Evolutionary conservation across 306 rosid genomes (phyloP).

Genomic region (Vigna mungo): DNA sequence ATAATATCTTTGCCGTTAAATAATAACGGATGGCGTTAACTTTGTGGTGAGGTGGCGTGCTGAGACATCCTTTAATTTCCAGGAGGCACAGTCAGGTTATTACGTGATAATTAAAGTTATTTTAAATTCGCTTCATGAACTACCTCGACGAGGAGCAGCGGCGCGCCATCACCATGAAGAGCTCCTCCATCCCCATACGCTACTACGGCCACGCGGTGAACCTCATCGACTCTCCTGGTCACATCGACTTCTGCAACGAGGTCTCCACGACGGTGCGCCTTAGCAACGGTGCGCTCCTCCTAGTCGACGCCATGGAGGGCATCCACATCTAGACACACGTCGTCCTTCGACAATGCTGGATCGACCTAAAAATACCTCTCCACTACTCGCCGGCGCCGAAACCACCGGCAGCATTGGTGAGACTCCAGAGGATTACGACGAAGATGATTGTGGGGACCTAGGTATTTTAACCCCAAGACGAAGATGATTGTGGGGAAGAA

Average conservation of each 20-base stretch:
- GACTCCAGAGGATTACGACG: constrained; percentile 52
- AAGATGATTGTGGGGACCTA: constrained; percentile 84
- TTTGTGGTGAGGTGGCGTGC: no score
- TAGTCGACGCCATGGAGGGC: constrained; percentile 94
- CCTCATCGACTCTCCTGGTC: constrained; percentile 94
- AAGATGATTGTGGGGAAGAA: constrained; percentile 89
- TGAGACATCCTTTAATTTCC: no score
- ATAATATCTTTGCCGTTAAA: no score
- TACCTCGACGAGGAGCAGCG: constrained; percentile 86
- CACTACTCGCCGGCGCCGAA: constrained; percentile 56
- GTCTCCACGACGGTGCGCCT: constrained; percentile 93
- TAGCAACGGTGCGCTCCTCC: constrained; percentile 80
- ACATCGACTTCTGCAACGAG: constrained; percentile 90
- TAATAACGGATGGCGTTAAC: no score
- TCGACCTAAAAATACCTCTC: constrained; percentile 83
- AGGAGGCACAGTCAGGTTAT: no score
- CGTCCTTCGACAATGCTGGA: constrained; percentile 91
- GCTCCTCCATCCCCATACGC: constrained; percentile 73
- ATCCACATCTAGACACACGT: constrained; percentile 94
- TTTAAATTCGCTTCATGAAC: constrained; percentile 73
- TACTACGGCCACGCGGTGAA: constrained; percentile 60
- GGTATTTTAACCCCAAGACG: constrained; percentile 64
- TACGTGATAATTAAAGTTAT: no score
- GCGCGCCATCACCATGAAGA: constrained; percentile 92
- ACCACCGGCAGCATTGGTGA: background rate